phyloP scores from a whole-genome alignment of 768 basidiomycete genomes.

The Tylopilus vinaceipallidus region DNA sequence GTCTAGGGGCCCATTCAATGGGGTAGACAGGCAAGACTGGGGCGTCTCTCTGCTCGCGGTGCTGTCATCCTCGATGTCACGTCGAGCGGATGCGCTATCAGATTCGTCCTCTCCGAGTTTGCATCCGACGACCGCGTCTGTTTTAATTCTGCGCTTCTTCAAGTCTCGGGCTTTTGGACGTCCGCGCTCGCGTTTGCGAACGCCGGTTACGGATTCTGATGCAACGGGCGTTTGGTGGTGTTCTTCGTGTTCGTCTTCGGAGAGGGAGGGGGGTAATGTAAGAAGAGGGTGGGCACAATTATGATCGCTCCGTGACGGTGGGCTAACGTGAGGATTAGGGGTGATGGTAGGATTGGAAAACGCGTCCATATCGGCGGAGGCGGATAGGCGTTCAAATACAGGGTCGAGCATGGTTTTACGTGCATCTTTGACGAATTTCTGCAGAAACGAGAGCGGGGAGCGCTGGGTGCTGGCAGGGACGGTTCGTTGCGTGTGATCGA shows the following conservation, averaged over 20 bases:
- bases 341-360: constrained; percentile 27
- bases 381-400: constrained; percentile 29
- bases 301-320: constrained; percentile 22
- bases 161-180: constrained; percentile 54
- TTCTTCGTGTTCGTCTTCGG: constrained; percentile 35
- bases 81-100: constrained; percentile 50
- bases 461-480: constrained; percentile 41
- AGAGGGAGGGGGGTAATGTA: constrained; percentile 24
- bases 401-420: constrained; percentile 50
- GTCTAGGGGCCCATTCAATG: constrained; percentile 9
- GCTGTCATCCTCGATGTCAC: constrained; percentile 60
- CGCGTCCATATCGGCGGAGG: constrained; percentile 17
- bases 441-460: constrained; percentile 51
- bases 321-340: constrained; percentile 26
- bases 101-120: constrained; percentile 27
- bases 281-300: constrained; percentile 15
- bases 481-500: constrained; percentile 36
- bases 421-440: constrained; percentile 54
- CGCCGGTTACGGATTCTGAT: constrained; percentile 17
- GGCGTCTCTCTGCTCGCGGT: constrained; percentile 40
- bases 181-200: constrained; percentile 40
- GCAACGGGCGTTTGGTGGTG: constrained; percentile 4
- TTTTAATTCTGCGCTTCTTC: constrained; percentile 49
- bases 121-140: constrained; percentile 33
- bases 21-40: constrained; percentile 23